Evolutionary conservation across 1,284 basidiomycete species (phyloP).

Genomic region (Ganoderma multipileum): DNA sequence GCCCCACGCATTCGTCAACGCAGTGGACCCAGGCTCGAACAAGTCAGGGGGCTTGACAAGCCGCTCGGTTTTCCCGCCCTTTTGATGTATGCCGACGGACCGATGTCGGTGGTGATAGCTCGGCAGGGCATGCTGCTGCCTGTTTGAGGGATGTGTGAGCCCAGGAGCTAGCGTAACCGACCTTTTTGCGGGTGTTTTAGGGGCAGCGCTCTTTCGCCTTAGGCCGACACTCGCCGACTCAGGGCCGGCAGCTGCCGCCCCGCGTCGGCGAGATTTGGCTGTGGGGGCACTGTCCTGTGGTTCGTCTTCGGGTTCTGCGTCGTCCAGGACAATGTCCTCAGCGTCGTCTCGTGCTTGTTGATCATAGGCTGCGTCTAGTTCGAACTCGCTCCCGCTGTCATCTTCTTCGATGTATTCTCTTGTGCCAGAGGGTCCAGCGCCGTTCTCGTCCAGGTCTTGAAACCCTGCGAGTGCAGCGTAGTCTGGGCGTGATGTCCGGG

Average conservation of each 20-base stretch:
- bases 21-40: slow-evolving; percentile 46
- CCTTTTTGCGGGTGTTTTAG: slow-evolving; percentile 32
- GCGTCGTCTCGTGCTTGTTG: slow-evolving; percentile 35
- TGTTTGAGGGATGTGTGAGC: slow-evolving; percentile 43
- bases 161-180: slow-evolving; percentile 34
- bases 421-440: slow-evolving; percentile 35
- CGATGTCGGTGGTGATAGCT: slow-evolving; percentile 73
- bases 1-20: slow-evolving; percentile 54
- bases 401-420: slow-evolving; percentile 34
- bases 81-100: slow-evolving; percentile 62
- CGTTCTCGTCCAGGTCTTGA: slow-evolving; percentile 31
- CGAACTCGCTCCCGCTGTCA: slow-evolving; percentile 52
- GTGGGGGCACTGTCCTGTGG: slow-evolving; percentile 13
- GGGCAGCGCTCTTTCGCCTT: slow-evolving; percentile 28
- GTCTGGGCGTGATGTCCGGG: slow-evolving; percentile 42
- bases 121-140: slow-evolving; percentile 61
- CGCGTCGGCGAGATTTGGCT: slow-evolving; percentile 10
- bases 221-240: slow-evolving; percentile 16
- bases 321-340: slow-evolving; percentile 30
- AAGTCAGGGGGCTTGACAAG: slow-evolving; percentile 55
- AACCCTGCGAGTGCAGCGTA: slow-evolving; percentile 40
- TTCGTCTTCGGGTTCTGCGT: slow-evolving; percentile 23
- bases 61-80: slow-evolving; percentile 59
- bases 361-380: slow-evolving; percentile 38
- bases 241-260: slow-evolving; percentile 10